Evolutionary conservation across 2,329 filamentous ascomycete species (phyloP), one percentile per base, ranked within the genome.

Genomic region (Epichloe brachyelytri): DNA sequence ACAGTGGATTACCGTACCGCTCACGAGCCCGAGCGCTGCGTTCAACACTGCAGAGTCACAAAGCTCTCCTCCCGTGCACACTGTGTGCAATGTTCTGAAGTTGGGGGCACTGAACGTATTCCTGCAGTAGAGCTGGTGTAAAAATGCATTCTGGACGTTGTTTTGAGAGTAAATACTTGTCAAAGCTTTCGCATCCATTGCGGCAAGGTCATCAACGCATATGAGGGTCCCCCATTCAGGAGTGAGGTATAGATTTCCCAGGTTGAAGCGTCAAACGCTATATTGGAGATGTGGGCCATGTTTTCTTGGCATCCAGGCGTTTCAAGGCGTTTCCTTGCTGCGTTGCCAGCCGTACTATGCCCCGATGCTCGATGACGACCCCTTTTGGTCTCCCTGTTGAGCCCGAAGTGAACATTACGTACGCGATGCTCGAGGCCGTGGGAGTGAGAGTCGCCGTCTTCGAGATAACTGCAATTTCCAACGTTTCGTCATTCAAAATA

Each of bases 361-460:
- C 54, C 6, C 45, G 50, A 38, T 62, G 60, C 30, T 57, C 55
- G 22, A 60, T 53, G 3, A 59, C 48, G 2, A 61, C 49, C 3
- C 58, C 59, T 36, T 62, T 62, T 1, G 60, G 59, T 5, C 44
- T 53, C 6, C 60, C 60, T 1, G 60, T 62, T 4, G 53, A 56
- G 10, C 60, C 60, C 2, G 48, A 50, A 0, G 59, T 62, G 26
- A 62, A 62, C 0, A 62, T 37, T 2, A 61, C 50, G 38, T 60
- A 62, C 0, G 54, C 56, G 19, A 51, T 15, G 33, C 19, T 40
- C n/a, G 40, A 15, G 34, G 48, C 37, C 17, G 36, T 19, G 14
- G 46, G 46, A 15, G 15, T 6, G 14, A n/a, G 14, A 26, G 17
- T 5, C 10, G 10, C 39, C 39, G 37, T 37, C 1, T 20, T 12